Evolutionary conservation across 495 filamentous ascomycete species (phyloP).

Genomic region (Aspergillus leporis): DNA sequence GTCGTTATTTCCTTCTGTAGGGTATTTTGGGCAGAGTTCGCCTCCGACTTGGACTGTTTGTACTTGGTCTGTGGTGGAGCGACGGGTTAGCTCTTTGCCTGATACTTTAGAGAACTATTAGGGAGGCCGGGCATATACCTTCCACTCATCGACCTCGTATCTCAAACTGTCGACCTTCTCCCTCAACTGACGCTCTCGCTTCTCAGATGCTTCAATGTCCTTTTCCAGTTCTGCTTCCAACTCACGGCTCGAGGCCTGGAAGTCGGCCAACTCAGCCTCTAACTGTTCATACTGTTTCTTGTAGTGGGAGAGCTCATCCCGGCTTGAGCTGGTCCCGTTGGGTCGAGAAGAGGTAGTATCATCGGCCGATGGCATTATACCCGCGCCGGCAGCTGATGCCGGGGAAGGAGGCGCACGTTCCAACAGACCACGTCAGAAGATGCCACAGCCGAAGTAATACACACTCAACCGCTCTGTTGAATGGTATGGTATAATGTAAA

Average conservation of each 20-base stretch:
- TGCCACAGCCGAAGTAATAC: conserved; percentile 1
- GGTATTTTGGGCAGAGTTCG: conserved; percentile 74
- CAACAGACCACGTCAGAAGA: conserved; percentile 24
- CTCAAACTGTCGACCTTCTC: conserved; percentile 81
- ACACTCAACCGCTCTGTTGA: conserved; percentile 3
- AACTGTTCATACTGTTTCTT: conserved; percentile 94
- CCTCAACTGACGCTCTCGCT: conserved; percentile 79
- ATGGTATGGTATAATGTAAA: not conserved
- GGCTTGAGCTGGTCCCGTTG: conserved; percentile 54
- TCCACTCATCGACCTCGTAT: conserved; percentile 97
- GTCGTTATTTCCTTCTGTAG: conserved; percentile 96
- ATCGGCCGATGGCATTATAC: conserved; percentile 57
- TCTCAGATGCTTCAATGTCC: conserved; percentile 94
- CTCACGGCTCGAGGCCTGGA: conserved; percentile 90
- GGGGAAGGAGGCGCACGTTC: conserved; percentile 27
- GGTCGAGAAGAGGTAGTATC: conserved; percentile 65
- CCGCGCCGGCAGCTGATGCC: conserved; percentile 34
- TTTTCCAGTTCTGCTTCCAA: conserved; percentile 93
- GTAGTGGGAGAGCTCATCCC: conserved; percentile 86
- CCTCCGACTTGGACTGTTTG: conserved; percentile 89
- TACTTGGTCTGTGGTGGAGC: conserved; percentile 73
- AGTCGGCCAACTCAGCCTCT: conserved; percentile 88
- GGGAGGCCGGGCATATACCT: conserved; percentile 56
- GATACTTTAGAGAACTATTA: not conserved
- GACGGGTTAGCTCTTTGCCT: conserved; percentile 4